phyloP scores from a whole-genome alignment of 495 filamentous ascomycete genomes.

The Rhypophila decipiens region DNA sequence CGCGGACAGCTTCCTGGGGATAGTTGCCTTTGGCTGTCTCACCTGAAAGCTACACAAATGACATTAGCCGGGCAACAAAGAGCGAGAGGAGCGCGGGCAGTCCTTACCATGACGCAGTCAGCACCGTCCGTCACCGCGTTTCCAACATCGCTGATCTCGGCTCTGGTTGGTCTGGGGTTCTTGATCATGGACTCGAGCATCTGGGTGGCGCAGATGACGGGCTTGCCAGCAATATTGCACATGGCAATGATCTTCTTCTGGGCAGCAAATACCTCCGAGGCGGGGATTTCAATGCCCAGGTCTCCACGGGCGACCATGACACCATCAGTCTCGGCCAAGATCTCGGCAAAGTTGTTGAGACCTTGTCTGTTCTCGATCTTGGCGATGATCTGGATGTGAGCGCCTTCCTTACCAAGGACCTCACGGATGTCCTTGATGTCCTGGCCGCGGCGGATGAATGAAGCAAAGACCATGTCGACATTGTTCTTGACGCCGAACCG shows the following conservation, averaged over 20 bases:
- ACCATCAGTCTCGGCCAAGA: conserved; percentile 92
- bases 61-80: not conserved
- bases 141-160: conserved; percentile 96
- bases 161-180: conserved; percentile 95
- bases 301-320: conserved; percentile 99
- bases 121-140: conserved; percentile 97
- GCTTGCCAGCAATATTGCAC: conserved; percentile 99
- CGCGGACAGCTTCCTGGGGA: conserved; percentile 82
- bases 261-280: conserved; percentile 95
- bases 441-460: conserved; percentile 88
- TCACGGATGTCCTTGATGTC: conserved; percentile 90
- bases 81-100: too few species aligned
- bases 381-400: conserved; percentile 97
- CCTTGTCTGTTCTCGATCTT: conserved; percentile 99
- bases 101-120: conserved; percentile 88
- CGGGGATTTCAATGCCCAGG: conserved; percentile 95
- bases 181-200: conserved; percentile 98
- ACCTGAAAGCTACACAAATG: conserved; percentile 57
- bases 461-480: conserved; percentile 98
- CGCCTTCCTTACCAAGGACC: conserved; percentile 85
- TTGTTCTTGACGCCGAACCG: conserved; percentile 94
- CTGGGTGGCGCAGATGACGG: conserved; percentile 78
- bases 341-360: conserved; percentile 96
- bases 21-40: conserved; percentile 98
- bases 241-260: conserved; percentile 99